Evolutionary conservation across 106 monocot species (phyloP).

Genomic region (Gastrodia elata): DNA sequence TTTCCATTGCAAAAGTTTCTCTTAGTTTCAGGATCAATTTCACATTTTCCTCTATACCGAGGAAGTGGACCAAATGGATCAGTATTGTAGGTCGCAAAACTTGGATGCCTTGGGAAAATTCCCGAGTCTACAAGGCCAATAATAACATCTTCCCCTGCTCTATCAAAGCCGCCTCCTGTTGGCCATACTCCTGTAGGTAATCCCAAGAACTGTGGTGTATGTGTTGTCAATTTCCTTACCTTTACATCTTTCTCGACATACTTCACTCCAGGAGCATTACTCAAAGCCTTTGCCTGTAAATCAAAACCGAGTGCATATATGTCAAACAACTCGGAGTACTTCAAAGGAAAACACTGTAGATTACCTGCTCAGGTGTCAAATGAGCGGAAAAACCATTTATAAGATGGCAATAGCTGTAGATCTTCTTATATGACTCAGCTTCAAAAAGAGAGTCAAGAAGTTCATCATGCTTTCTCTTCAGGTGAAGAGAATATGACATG

Average conservation of each 20-base stretch:
- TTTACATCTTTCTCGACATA: constrained; percentile 81
- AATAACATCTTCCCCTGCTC: constrained; percentile 86
- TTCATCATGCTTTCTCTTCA: constrained; percentile 66
- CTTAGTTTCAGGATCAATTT: constrained; percentile 57
- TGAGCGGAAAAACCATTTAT: constrained; percentile 92
- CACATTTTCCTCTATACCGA: constrained; percentile 80
- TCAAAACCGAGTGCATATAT: background rate
- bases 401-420: constrained; percentile 89
- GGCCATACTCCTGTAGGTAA: constrained; percentile 90
- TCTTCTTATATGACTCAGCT: constrained; percentile 69
- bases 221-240: constrained; percentile 81
- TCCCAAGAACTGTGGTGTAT: constrained; percentile 90
- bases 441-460: constrained; percentile 84
- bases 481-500: constrained; percentile 72
- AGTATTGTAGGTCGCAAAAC: constrained; percentile 60
- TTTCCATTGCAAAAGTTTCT: constrained; percentile 85
- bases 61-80: constrained; percentile 77
- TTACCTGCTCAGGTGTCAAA: constrained; percentile 70
- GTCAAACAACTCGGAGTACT: background rate
- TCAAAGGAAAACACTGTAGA: background rate
- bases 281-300: constrained; percentile 59
- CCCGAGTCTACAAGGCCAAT: constrained; percentile 96
- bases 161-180: constrained; percentile 88
- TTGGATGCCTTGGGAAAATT: constrained; percentile 82
- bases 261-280: constrained; percentile 65